Conservation (phyloP, 805 yeast species). For the Komagataella phaffii region DNA sequence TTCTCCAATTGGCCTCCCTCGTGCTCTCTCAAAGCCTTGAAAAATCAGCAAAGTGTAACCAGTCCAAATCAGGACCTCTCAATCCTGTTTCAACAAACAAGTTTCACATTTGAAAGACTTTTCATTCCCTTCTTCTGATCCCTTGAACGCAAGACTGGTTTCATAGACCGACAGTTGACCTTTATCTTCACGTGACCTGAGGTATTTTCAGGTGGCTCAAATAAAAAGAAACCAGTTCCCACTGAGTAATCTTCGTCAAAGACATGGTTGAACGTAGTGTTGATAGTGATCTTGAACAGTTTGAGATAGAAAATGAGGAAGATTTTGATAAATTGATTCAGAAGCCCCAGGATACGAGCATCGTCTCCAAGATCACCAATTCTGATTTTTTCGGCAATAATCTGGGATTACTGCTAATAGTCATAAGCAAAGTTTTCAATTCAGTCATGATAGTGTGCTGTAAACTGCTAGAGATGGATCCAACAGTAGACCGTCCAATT, state of each 20-base stretch:
- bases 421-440: constrained; percentile 60
- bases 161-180: background rate
- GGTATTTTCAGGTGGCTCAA: background rate
- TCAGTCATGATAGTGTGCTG: constrained; percentile 67
- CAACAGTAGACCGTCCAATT: constrained; percentile 42
- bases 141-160: too few relatives aligned
- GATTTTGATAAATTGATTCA: background rate
- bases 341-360: background rate
- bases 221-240: background rate
- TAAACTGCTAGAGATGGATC: constrained; percentile 58
- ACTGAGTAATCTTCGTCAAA: background rate
- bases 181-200: background rate
- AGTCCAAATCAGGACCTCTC: too few relatives aligned
- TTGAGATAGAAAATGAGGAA: background rate
- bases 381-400: constrained; percentile 17
- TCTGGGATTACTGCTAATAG: constrained; percentile 42
- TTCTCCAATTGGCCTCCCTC: too few relatives aligned
- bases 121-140: too few relatives aligned
- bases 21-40: too few relatives aligned
- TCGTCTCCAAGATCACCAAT: background rate
- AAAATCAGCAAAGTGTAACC: too few relatives aligned
- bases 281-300: background rate
- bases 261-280: background rate
- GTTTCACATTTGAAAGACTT: too few relatives aligned
- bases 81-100: too few relatives aligned